phyloP scores from a whole-genome alignment of 2,329 filamentous ascomycete species.

The Trichophyton mentagrophytes region DNA sequence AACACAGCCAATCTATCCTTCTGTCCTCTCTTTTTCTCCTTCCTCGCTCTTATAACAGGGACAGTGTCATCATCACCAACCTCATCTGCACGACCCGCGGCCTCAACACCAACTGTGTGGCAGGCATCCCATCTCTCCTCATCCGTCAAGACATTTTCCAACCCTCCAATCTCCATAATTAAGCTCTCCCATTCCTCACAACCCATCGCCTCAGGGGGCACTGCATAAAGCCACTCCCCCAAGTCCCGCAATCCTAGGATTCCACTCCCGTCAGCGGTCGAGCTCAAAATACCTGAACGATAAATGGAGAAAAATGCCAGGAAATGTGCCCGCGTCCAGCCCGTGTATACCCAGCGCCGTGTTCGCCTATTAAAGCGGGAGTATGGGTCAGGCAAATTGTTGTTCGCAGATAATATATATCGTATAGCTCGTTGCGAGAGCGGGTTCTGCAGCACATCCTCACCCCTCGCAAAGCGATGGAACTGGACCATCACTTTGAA shows the following conservation, averaged over 20 bases:
- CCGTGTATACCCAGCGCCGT: background rate
- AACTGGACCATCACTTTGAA: constrained; percentile 9
- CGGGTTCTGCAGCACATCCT: background rate
- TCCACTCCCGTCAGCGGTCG: background rate
- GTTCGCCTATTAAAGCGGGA: background rate
- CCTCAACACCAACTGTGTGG: background rate
- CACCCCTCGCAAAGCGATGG: constrained; percentile 4
- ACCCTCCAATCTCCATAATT: background rate
- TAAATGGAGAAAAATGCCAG: constrained; percentile 7
- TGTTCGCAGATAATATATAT: constrained; percentile 3
- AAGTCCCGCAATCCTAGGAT: too few species aligned
- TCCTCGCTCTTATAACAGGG: too few species aligned
- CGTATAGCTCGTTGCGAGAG: background rate
- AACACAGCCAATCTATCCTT: too few species aligned
- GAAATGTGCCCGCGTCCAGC: constrained; percentile 7
- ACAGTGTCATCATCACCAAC: too few species aligned
- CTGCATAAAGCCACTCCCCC: constrained; percentile 1
- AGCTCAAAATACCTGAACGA: background rate
- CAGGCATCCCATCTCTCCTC: background rate
- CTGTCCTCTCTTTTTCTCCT: too few species aligned
- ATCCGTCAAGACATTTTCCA: background rate
- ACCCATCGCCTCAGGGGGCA: background rate
- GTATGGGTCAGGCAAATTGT: background rate
- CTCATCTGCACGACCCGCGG: background rate
- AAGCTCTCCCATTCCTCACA: background rate